Base-by-base conservation (phyloP, 2,329 filamentous ascomycete genomes). In the Basipetospora chlamydospora region DNA sequence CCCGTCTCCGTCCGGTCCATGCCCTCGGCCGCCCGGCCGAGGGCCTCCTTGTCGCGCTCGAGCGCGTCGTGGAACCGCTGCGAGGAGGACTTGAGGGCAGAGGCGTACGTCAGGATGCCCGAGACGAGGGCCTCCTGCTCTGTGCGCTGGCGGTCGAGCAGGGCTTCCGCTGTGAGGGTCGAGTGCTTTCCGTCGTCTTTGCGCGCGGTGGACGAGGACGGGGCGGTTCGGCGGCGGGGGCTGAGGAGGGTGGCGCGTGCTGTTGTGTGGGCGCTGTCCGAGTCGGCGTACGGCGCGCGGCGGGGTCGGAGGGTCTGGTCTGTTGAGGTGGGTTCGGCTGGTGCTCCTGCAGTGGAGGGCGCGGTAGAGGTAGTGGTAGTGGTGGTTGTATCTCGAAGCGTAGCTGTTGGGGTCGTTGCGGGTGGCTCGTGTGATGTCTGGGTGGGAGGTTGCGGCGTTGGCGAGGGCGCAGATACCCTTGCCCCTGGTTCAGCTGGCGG, bases 111-210 rank as follows among this genome's bases (percentile, higher is more conserved):
- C 16, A 94, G 66, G n/a, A 96, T 77, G 6, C 82, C 87, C 26
- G 72, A 67, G 0, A 87, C 88, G 3, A 96, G 68, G 23, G 70
- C 64, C 54, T 94, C 85, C 56, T 95, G 87, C 59, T 94, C 85
- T 37, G 64, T 65, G 37, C 83, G 79, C 50, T 93, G 75, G 49
- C 80, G 70, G 47, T 82, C 74, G 29, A 94, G 70, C 22, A 86
- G 68, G 1, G 76, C 68, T 59, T 93, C 85, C 1, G 73, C 67
- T 12, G 70, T 68, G 8, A 70, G 63, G 1, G 64, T 64, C 4
- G 64, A 59, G 3, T 56, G 48, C 38, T 56, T n/a, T n/a, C n/a
- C n/a, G n/a, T n/a, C n/a, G n/a, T n/a, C n/a, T n/a, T n/a, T 31
- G 29, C 10, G 47, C 1, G 54, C 49, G 16, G 57, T 49, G 6